Evolutionary conservation across 441 rosid species (phyloP).

Genomic region (Melastoma candidum): DNA sequence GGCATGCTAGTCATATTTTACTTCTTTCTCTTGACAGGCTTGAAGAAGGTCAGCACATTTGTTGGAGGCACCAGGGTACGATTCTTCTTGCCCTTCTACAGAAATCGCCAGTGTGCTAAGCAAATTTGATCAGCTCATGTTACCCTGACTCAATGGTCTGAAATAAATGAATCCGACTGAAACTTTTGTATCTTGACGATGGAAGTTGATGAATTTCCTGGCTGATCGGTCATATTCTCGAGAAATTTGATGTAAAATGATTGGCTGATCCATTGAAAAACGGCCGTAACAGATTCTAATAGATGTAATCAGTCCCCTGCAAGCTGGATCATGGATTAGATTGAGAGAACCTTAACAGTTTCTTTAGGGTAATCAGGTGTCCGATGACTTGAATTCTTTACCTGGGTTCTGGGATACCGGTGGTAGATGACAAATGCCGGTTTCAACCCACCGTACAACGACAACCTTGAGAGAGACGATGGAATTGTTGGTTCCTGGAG

Average conservation of each 20-base stretch:
- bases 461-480: constrained; percentile 38
- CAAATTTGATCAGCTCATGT: no score
- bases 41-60: no score
- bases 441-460: constrained; percentile 57
- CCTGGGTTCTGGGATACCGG: constrained; percentile 41
- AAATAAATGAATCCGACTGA: no score
- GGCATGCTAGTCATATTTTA: no score
- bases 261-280: constrained; percentile 36
- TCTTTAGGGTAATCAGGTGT: background rate
- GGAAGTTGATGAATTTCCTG: constrained; percentile 20
- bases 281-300: constrained; percentile 46
- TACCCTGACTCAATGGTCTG: no score
- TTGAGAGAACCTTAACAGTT: background rate
- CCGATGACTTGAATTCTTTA: background rate
- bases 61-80: no score
- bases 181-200: no score
- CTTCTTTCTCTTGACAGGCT: no score
- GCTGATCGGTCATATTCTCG: constrained; percentile 37
- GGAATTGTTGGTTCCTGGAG: no score
- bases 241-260: constrained; percentile 44
- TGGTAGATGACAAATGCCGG: constrained; percentile 50
- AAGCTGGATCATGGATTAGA: background rate
- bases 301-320: constrained; percentile 63
- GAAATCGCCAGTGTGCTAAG: no score
- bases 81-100: no score